Base-by-base conservation (phyloP, 2,329 filamentous ascomycete genomes). In the Trichoderma oligosporum region DNA sequence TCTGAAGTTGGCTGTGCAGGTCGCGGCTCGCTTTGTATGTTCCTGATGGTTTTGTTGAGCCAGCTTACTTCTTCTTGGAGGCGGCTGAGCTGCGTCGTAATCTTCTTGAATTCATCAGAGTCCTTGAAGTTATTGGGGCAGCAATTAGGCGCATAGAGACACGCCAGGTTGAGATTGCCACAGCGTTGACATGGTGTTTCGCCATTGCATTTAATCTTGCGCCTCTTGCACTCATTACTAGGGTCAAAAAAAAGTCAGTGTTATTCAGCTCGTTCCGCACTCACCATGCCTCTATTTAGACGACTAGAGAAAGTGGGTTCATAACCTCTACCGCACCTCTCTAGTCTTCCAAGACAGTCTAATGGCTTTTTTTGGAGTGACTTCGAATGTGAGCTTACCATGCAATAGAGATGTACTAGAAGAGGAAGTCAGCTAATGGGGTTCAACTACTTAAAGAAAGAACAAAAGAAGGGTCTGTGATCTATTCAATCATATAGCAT, bases 41-140 rank as follows among this genome's bases (percentile, higher is more conserved):
- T 77, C 66, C 80, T 88, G 67, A 97, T 77, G 64, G 82, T 88
- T 59, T 83, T 82, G 67, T 87, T 89, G 29, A 97, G 81, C 61
- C 81, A 81, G 59, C 89, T 86, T 66, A 97, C 88, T 73, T 96
- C 91, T 55, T 93, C 86, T 70, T 97, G 91, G 22, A 97, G 80
- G 7, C 82, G 80, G 9, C 77, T 76, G 59, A 97, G 83, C 63
- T 94, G 88, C 31, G 81, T 78, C 55, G 84, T 83, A 85, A 97
- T 91, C 35, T 85, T 82, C 67, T 85, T 89, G 77, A 91, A 97
- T 70, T 97, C 92, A 8, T 95, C 89, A 45, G 91, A 91, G 66
- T 97, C 92, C 71, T 93, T 94, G 79, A 96, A 91, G 71, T 83
- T 91, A 76, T 84, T 92, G 61, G 82, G 75, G 68, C 83, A 86